These are phyloP conservation scores for Calvatia gigantea DNA, from an alignment of 768 basidiomycete species.

Conservation along the genomic window DNA sequence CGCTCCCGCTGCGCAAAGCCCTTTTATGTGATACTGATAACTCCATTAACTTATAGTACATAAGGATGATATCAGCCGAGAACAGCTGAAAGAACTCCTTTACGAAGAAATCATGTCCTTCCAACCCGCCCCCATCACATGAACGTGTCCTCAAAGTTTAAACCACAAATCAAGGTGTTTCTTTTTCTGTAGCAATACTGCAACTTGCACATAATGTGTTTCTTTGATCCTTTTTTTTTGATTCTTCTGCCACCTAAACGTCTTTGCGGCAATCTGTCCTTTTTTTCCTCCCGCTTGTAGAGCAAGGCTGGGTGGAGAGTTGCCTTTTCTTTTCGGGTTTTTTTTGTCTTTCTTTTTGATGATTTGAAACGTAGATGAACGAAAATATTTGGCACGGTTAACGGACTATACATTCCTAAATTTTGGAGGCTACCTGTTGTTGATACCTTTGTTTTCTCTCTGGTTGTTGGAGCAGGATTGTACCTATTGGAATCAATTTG, in stretches of 20 bases:
- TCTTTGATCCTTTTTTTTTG: neutral
- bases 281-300: neutral
- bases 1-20: no score
- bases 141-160: slow-evolving; percentile 13
- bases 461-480: neutral
- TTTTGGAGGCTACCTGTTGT: neutral
- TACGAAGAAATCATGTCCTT: slow-evolving; percentile 96
- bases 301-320: neutral
- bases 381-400: neutral
- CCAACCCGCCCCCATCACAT: slow-evolving; percentile 53
- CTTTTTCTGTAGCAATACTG: neutral
- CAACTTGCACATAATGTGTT: neutral
- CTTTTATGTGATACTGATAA: slow-evolving; percentile 13
- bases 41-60: slow-evolving; percentile 49
- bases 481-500: no score
- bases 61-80: slow-evolving; percentile 94
- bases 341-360: neutral
- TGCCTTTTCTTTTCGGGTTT: neutral
- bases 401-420: neutral
- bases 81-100: slow-evolving; percentile 90
- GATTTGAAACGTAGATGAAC: neutral
- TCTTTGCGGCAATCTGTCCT: neutral
- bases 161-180: neutral
- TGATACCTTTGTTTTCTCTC: neutral
- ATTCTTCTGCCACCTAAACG: neutral